Evolutionary conservation across 306 rosid genomes (phyloP), one percentile per base, ranked within the genome.

Genomic region (Mimosa bimucronata): DNA sequence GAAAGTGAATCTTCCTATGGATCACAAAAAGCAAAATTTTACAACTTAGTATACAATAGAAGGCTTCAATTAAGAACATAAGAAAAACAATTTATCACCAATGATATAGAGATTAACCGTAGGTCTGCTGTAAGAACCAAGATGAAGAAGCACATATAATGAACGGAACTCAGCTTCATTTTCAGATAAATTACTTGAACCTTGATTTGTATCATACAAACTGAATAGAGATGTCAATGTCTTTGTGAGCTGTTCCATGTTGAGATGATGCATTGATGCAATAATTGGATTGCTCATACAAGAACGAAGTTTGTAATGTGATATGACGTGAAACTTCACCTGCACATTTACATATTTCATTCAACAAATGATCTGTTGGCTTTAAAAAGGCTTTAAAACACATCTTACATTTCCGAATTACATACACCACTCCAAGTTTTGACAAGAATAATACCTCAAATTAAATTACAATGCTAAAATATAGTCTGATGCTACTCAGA

Each of bases 131-230:
- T 73, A 71, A 40, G 92, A 85, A 82, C 88, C 95, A 75, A 95
- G 92, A 92, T 90, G 97, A 71, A 95, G 97, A 83, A 92, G 91
- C 87, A 91, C 98, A 77, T 88, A 86, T 81, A 89, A 91, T 10
- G 98, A 92, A 76, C 83, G 86, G 84, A 91, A 92, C 87, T 92
- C 95, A 11, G 97, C 92, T 90, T 95, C 97, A 71, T 92, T 90
- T 76, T 92, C 77, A 28, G 84, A 85, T 16, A 83, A 83, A 71
- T 78, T 71, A 79, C 80, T 79, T 62, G 91, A 75, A 71, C 75
- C 75, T 81, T 81, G 74, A 84, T 88, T 89, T 66, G 84, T 90
- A 41, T 90, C 94, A 44, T 95, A 95, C 71, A 95, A 80, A 84
- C 85, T 83, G 38, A 87, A 85, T 41, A 95, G 84, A 64, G 97